Conservation (phyloP, 1,284 basidiomycete genomes). For the Leccinum subfulvum region DNA sequence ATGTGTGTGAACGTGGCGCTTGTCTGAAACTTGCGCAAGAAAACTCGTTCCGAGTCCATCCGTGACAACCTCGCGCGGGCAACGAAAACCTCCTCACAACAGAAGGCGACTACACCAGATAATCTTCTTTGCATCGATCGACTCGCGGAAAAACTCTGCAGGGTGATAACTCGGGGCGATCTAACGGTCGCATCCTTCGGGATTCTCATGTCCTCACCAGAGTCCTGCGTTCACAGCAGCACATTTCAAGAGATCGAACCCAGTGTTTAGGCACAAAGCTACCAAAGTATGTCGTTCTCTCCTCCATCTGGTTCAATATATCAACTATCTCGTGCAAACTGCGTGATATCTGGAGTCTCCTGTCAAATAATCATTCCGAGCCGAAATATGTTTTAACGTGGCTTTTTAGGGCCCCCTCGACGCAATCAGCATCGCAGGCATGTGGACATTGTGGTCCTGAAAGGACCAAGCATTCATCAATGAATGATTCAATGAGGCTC, state of each 20-base stretch:
- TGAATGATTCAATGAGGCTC: conserved; percentile 42
- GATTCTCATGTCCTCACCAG: conserved; percentile 27
- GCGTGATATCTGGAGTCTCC: conserved; percentile 46
- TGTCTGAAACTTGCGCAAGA: background rate
- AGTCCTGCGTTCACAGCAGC: conserved; percentile 57
- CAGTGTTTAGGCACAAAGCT: conserved; percentile 66
- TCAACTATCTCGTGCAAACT: conserved; percentile 33
- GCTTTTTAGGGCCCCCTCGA: conserved; percentile 66
- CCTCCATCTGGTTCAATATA: background rate
- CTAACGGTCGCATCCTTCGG: background rate
- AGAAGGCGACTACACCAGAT: conserved; percentile 42
- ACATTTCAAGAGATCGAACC: conserved; percentile 55
- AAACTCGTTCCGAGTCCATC: conserved; percentile 41
- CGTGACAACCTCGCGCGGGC: conserved; percentile 48
- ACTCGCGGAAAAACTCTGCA: conserved; percentile 16
- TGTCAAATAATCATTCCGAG: conserved; percentile 24
- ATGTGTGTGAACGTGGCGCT: background rate
- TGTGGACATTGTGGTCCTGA: conserved; percentile 7
- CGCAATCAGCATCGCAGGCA: conserved; percentile 68
- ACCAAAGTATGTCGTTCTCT: conserved; percentile 42
- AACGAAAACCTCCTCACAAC: conserved; percentile 48
- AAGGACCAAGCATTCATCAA: background rate
- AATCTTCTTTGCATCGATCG: background rate
- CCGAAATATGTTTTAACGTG: conserved; percentile 59
- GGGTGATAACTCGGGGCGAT: conserved; percentile 22